Conservation (phyloP, 176 grass and related monocot genomes). For the Metroxylon sagu region DNA sequence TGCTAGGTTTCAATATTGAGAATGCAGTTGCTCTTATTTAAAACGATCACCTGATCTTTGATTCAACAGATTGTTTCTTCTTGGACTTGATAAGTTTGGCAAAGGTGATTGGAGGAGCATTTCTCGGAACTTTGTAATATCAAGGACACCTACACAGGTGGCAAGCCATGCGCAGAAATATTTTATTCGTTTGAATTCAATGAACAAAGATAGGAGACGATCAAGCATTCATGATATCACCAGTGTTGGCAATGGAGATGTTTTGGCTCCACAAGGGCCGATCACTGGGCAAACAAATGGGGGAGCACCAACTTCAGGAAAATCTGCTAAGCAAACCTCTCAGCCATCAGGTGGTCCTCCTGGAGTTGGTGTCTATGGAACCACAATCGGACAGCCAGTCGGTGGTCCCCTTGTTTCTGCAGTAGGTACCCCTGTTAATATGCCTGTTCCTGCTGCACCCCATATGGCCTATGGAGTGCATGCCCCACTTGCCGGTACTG, state of each 20-base stretch:
- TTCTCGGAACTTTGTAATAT: slow-evolving; percentile 95
- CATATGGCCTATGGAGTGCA: slow-evolving; percentile 65
- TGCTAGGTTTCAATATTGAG: too few relatives aligned
- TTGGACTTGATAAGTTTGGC: slow-evolving; percentile 90
- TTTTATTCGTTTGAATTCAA: slow-evolving; percentile 80
- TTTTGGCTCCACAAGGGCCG: slow-evolving; percentile 34
- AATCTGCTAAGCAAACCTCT: slow-evolving; percentile 43
- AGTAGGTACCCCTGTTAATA: slow-evolving; percentile 71
- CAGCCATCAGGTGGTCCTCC: slow-evolving; percentile 35
- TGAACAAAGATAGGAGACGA: slow-evolving; percentile 84
- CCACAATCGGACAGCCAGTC: slow-evolving; percentile 81
- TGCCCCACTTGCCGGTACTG: slow-evolving; percentile 35
- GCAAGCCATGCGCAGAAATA: slow-evolving; percentile 96
- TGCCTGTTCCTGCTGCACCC: slow-evolving; percentile 44
- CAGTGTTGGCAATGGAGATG: slow-evolving; percentile 50
- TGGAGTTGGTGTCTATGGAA: slow-evolving; percentile 45
- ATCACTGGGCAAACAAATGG: slow-evolving; percentile 70
- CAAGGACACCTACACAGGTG: slow-evolving; percentile 87
- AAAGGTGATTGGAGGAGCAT: slow-evolving; percentile 99
- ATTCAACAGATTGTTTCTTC: slow-evolving; percentile 72
- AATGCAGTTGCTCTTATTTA: too few relatives aligned
- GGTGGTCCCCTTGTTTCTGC: slow-evolving; percentile 62
- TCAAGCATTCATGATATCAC: slow-evolving; percentile 97
- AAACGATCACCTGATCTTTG: not conserved
- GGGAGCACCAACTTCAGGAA: slow-evolving; percentile 28